phyloP scores from a whole-genome alignment of 352 stramenopile genomes.

The Globisporangium barbulae region DNA sequence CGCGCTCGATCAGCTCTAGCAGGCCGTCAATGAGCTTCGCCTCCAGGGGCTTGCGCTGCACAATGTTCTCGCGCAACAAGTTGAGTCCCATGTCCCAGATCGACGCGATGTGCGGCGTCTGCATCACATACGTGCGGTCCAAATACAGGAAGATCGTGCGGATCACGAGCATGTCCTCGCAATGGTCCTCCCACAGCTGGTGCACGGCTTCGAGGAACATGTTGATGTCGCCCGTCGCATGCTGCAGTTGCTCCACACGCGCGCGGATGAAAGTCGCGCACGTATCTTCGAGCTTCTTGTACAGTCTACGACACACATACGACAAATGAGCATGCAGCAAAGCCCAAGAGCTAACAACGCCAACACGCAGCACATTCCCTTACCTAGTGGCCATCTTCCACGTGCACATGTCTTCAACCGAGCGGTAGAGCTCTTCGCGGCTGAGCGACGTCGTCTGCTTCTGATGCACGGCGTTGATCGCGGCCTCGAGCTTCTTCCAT shows the following conservation, averaged over 20 bases:
- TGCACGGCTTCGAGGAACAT: conserved; percentile 80
- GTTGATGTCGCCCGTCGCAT: conserved; percentile 57
- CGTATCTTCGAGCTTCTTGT: conserved; percentile 63
- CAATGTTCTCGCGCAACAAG: conserved; percentile 56
- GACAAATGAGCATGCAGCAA: not conserved
- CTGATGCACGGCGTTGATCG: conserved; percentile 58
- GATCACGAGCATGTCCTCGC: conserved; percentile 90
- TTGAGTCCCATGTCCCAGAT: conserved; percentile 92
- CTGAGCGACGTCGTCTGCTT: conserved; percentile 68
- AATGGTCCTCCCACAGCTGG: conserved; percentile 88
- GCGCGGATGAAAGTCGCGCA: conserved; percentile 62
- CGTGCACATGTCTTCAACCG: conserved; percentile 89
- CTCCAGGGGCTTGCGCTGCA: conserved; percentile 52
- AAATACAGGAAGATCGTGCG: conserved; percentile 94
- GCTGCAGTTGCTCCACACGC: conserved; percentile 53
- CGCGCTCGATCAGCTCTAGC: conserved; percentile 82
- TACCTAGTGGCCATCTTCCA: conserved; percentile 88
- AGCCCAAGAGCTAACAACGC: not conserved
- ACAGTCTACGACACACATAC: conserved; percentile 29
- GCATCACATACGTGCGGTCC: conserved; percentile 89
- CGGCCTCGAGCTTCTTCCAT: conserved; percentile 67
- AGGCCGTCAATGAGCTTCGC: conserved; percentile 68
- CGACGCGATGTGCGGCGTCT: conserved; percentile 75
- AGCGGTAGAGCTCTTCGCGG: conserved; percentile 81
- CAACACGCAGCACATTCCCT: not conserved